These are phyloP conservation scores for Bidens hawaiensis DNA, from an alignment of 140 eudicot species.

Conservation along the genomic window DNA sequence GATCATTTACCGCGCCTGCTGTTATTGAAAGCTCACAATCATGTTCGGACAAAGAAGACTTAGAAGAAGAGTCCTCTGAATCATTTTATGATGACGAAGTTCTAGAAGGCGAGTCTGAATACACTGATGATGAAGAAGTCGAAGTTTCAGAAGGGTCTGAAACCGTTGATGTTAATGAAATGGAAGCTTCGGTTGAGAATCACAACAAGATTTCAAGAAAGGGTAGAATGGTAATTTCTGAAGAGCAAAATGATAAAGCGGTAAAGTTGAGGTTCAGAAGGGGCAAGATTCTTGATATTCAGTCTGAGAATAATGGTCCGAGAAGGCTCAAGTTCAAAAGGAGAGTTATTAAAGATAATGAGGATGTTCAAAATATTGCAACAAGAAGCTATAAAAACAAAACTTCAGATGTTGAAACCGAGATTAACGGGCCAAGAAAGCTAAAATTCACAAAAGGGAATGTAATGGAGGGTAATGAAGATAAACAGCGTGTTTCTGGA, in stretches of 20 bases:
- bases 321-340: slow-evolving; percentile 73
- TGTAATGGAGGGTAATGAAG: slow-evolving; percentile 14
- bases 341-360: slow-evolving; percentile 28
- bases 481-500: slow-evolving; percentile 21
- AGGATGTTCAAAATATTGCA: slow-evolving; percentile 19
- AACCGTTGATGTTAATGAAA: slow-evolving; percentile 11
- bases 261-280: slow-evolving; percentile 65
- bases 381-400: slow-evolving; percentile 21
- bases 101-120: slow-evolving; percentile 33
- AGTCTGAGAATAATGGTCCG: slow-evolving; percentile 46
- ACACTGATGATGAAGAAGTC: slow-evolving; percentile 26
- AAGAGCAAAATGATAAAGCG: slow-evolving; percentile 35
- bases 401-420: slow-evolving; percentile 32
- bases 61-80: slow-evolving; percentile 24
- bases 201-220: slow-evolving; percentile 25
- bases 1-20: background rate
- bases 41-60: slow-evolving; percentile 17
- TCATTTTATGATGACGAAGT: slow-evolving; percentile 32
- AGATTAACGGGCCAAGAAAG: background rate
- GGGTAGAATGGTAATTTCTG: slow-evolving; percentile 32
- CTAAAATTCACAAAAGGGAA: background rate
- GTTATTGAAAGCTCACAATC: slow-evolving; percentile 22
- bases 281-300: slow-evolving; percentile 59
- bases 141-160: slow-evolving; percentile 28
- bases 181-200: slow-evolving; percentile 20